Base-by-base conservation (phyloP, 1,284 basidiomycete genomes). In the Xerocomus minutiporus region DNA sequence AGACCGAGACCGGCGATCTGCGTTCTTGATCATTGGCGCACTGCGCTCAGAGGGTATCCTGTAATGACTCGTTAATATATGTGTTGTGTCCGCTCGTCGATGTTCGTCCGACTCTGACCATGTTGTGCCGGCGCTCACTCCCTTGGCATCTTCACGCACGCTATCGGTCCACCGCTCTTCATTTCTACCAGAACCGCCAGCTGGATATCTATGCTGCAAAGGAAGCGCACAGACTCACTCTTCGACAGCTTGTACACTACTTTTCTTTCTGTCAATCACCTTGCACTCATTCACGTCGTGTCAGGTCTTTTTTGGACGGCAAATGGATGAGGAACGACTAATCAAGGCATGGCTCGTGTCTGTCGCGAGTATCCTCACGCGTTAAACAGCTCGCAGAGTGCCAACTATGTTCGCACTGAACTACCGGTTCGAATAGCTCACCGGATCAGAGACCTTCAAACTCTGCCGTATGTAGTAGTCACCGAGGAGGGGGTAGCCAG, bases 331-430 rank as follows among this genome's bases (percentile, higher is more conserved):
- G 57, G 83, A 88, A 52, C 78, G 86, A 28, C 72, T 92, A 39
- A 80, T 92, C 63, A 88, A 84, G 74, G 88, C 80, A 57, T 52
- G 48, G 13, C 54, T 29, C 44, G 9, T 39, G 17, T 50, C 45
- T 38, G 13, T 23, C 41, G 31, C 31, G 43, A 13, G 12, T 13
- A 8, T 46, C 26, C 25, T 8, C 36, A 5, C 47, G 4, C 41
- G 32, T 41, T 50, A 34, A 57, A 48, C 39, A 4, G 26, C 32
- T n/a, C 15, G 39, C 55, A 91, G 89, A 89, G 86, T 57, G 91
- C 89, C 57, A 93, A 94, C 69, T 93, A 93, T 70, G 89, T 96
- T 32, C 83, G 92, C 45, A 87, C 88, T 12, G 93, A 96, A 65
- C 73, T 96, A 8, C 91, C 93, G 12, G 84, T 93, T 13, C 82